Evolutionary conservation across 495 filamentous ascomycete species (phyloP).

Genomic region (Penicillium chermesinum): DNA sequence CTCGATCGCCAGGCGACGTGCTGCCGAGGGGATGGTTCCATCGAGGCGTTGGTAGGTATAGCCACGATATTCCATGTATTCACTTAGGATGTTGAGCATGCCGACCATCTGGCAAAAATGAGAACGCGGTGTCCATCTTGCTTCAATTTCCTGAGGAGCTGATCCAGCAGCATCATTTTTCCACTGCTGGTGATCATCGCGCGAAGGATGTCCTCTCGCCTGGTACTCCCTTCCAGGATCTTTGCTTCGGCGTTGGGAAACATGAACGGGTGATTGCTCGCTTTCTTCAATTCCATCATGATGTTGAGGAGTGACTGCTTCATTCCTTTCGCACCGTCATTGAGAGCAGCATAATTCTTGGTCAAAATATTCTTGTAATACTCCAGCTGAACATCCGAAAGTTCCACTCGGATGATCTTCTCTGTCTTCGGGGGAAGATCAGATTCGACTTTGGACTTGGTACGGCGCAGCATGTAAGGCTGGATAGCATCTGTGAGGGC

Average conservation of each 20-base stretch:
- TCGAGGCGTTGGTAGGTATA: conserved; percentile 92
- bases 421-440: conserved; percentile 95
- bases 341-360: conserved; percentile 90
- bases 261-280: conserved; percentile 97
- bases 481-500: conserved; percentile 71
- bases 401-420: conserved; percentile 95
- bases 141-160: conserved; percentile 83
- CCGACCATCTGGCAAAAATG: conserved; percentile 99
- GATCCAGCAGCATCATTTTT: conserved; percentile 98
- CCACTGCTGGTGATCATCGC: conserved; percentile 92
- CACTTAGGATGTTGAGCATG: conserved; percentile 92
- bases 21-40: conserved; percentile 81
- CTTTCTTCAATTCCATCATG: conserved; percentile 99
- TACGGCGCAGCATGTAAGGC: conserved; percentile 92
- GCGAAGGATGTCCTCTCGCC: conserved; percentile 83
- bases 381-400: conserved; percentile 91
- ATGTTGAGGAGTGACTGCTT: conserved; percentile 97
- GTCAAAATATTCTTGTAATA: conserved; percentile 99
- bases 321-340: conserved; percentile 77
- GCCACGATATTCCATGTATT: conserved; percentile 84
- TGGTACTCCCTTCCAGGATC: conserved; percentile 66
- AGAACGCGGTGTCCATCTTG: conserved; percentile 89
- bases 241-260: conserved; percentile 88
- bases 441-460: conserved; percentile 93
- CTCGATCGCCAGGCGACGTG: conserved; percentile 87